Evolutionary conservation across 768 basidiomycete species (phyloP).

Genomic region (Amanita brunnescens): DNA sequence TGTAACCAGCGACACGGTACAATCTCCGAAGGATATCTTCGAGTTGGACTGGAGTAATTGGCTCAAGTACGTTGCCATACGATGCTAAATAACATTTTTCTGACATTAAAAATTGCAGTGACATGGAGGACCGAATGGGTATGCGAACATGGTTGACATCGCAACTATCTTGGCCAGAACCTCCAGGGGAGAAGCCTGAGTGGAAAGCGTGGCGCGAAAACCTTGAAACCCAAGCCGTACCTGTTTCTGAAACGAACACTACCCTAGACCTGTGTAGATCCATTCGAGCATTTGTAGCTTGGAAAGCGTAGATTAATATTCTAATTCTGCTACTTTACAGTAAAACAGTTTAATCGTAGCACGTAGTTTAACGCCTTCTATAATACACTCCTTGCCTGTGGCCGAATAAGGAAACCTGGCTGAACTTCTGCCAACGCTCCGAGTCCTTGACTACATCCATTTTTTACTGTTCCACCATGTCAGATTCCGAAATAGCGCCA

Average conservation of each 20-base stretch:
- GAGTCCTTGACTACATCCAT: conserved; percentile 9
- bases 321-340: neutral
- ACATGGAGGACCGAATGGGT: conserved; percentile 66
- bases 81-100: neutral
- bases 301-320: neutral
- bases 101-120: conserved; percentile 35
- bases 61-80: conserved; percentile 44
- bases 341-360: neutral
- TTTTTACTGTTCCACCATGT: conserved; percentile 32
- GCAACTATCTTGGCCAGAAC: conserved; percentile 44
- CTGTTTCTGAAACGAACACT: neutral
- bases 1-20: conserved; percentile 22
- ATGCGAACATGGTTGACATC: conserved; percentile 43
- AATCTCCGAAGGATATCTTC: conserved; percentile 47
- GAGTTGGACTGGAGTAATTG: conserved; percentile 61
- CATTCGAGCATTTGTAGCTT: conserved; percentile 7
- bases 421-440: conserved; percentile 8
- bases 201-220: conserved; percentile 44
- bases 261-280: conserved; percentile 1
- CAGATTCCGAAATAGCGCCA: conserved; percentile 46
- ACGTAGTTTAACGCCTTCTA: neutral
- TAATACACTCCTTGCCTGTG: neutral
- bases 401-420: conserved; percentile 16
- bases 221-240: conserved; percentile 20
- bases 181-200: conserved; percentile 38